A percentile compares a stretch with the other conserved stretches of the same genome.
phyloP scores from a whole-genome alignment of 1,284 basidiomycete species.

The Malassezia brasiliensis region DNA sequence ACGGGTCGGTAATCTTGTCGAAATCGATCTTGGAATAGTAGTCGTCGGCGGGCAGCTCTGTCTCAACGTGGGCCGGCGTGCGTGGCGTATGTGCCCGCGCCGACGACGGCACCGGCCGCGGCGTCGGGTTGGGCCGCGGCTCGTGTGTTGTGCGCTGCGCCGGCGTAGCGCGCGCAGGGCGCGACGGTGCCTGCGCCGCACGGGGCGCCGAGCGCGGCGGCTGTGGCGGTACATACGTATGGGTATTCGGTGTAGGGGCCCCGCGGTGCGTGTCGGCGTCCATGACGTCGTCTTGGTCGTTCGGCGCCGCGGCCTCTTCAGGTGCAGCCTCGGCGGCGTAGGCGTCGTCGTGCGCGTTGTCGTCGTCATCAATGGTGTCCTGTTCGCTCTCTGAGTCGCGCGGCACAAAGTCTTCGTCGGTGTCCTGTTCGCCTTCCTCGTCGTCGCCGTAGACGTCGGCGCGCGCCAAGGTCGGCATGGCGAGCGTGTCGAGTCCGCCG shows the following conservation, averaged over 20 bases:
- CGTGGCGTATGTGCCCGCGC: background rate
- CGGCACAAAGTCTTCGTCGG: constrained; percentile 11
- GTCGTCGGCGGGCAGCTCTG: background rate
- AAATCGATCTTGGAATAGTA: constrained; percentile 16
- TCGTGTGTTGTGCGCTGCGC: background rate
- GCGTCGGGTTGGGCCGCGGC: background rate
- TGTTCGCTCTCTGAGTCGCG: background rate
- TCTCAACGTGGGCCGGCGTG: background rate
- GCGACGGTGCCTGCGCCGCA: background rate
- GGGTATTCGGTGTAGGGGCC: background rate
- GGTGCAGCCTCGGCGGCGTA: background rate
- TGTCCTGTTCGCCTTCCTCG: constrained; percentile 5
- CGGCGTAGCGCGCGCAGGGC: background rate
- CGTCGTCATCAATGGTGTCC: background rate
- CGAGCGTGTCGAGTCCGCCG: background rate
- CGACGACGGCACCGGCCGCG: background rate
- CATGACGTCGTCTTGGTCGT: background rate
- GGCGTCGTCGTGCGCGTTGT: background rate
- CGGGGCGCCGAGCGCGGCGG: background rate
- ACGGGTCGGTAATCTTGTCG: constrained; percentile 19
- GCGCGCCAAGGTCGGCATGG: background rate
- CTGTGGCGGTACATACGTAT: background rate
- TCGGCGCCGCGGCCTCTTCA: background rate
- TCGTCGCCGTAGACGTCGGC: background rate
- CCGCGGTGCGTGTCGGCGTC: background rate